phyloP scores from a whole-genome alignment of 257 asterid genomes.

The Solanum clarkiae region DNA sequence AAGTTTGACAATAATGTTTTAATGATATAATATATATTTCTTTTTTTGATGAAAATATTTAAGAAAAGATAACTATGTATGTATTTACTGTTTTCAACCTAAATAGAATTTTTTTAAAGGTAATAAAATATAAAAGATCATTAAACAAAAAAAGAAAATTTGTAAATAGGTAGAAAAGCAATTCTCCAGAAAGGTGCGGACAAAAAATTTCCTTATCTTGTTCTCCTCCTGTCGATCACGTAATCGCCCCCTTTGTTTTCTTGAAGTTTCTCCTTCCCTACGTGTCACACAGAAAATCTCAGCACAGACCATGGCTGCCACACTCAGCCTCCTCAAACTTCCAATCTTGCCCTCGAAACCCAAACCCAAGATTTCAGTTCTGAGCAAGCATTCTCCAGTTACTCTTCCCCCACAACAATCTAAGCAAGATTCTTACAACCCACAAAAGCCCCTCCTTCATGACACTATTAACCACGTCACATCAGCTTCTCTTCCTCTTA shows the following conservation, averaged over 20 bases:
- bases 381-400: slow-evolving; percentile 1
- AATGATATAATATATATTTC: too few species aligned
- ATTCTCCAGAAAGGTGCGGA: not conserved
- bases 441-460: not conserved
- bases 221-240: not conserved
- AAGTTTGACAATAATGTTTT: not conserved
- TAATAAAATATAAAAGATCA: too few species aligned
- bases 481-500: slow-evolving; percentile 52
- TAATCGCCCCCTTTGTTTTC: not conserved
- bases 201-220: not conserved
- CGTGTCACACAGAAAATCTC: not conserved
- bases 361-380: slow-evolving; percentile 6
- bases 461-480: slow-evolving; percentile 13
- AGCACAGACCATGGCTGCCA: slow-evolving; percentile 47
- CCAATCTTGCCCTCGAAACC: slow-evolving; percentile 17
- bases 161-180: not conserved
- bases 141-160: too few species aligned
- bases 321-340: slow-evolving; percentile 44
- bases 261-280: not conserved
- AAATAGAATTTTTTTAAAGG: too few species aligned
- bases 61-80: not conserved
- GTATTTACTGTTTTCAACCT: too few species aligned
- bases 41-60: not conserved
- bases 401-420: not conserved
- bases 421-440: slow-evolving; percentile 2